phyloP scores from a whole-genome alignment of 2,329 filamentous ascomycete genomes.

The Didymosphaeria variabile region DNA sequence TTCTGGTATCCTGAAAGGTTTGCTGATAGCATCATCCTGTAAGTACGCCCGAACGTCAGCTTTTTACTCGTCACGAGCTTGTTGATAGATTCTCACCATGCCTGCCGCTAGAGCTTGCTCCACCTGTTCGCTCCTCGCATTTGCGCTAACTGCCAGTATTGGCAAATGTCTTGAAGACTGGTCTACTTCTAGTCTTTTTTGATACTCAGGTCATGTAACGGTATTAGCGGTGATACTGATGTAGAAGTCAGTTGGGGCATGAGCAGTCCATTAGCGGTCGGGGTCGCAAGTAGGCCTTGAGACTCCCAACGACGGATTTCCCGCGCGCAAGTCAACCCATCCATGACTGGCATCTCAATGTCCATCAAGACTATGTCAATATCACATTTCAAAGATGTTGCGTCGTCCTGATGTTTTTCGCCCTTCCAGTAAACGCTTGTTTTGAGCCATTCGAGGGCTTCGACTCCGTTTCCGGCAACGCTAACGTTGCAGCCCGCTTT shows the following conservation, averaged over 20 bases:
- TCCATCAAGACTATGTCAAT: slow-evolving; percentile 44
- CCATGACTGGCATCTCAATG: slow-evolving; percentile 49
- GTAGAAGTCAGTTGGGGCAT: slow-evolving; percentile 9
- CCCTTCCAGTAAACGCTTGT: slow-evolving; percentile 38
- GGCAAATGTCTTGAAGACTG: slow-evolving; percentile 27
- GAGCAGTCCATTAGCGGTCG: not conserved
- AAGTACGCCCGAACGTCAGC: not conserved
- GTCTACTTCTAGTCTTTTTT: not conserved
- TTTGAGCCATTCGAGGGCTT: slow-evolving; percentile 50
- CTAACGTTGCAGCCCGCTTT: slow-evolving; percentile 48
- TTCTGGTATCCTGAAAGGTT: slow-evolving; percentile 20
- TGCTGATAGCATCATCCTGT: slow-evolving; percentile 7
- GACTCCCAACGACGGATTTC: slow-evolving; percentile 40
- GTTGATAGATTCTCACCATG: slow-evolving; percentile 33
- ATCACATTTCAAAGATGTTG: slow-evolving; percentile 13
- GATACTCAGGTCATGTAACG: not conserved
- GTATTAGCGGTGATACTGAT: not conserved
- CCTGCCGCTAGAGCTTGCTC: slow-evolving; percentile 38
- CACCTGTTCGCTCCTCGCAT: slow-evolving; percentile 46
- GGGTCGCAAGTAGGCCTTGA: slow-evolving; percentile 27
- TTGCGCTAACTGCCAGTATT: slow-evolving; percentile 47
- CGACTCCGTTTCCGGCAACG: slow-evolving; percentile 50
- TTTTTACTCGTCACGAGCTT: not conserved
- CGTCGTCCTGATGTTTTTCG: slow-evolving; percentile 1
- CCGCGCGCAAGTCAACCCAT: slow-evolving; percentile 41